phyloP scores from a whole-genome alignment of 192 early-diverging fungal species.

The Coemansia aciculifera region DNA sequence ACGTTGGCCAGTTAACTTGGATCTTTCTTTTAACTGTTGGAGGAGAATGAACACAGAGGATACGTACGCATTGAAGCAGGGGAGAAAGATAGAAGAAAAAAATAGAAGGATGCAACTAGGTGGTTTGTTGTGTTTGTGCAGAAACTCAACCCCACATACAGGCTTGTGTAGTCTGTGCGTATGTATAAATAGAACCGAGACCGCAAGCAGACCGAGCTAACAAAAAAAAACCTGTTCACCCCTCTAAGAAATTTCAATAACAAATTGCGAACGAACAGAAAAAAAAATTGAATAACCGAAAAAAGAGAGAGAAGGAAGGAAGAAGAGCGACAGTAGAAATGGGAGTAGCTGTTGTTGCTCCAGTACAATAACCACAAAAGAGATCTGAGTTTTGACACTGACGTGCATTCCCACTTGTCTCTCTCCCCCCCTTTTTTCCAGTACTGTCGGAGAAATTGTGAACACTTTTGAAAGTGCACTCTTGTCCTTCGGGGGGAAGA shows the following conservation, averaged over 20 bases:
- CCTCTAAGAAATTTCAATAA: slow-evolving; percentile 1
- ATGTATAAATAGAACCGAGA: slow-evolving; percentile 2
- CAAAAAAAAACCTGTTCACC: background rate
- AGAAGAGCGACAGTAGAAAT: background rate
- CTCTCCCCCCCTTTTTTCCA: background rate
- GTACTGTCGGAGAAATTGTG: background rate
- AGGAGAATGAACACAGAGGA: background rate
- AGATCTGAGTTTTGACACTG: background rate
- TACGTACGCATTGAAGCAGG: background rate
- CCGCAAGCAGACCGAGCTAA: background rate
- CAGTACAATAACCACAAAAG: background rate
- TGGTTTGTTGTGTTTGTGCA: background rate
- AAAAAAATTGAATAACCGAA: background rate
- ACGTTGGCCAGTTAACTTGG: slow-evolving; percentile 1
- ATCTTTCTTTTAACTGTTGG: background rate
- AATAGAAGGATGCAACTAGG: background rate
- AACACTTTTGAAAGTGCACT: background rate
- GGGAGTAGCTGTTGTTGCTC: background rate
- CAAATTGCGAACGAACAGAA: background rate
- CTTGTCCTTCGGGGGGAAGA: background rate
- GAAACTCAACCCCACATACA: background rate
- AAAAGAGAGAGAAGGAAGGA: background rate
- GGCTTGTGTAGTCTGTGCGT: background rate
- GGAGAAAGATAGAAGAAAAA: background rate
- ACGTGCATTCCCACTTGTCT: background rate